Percentiles rank a stretch among this genome's conserved stretches.
Evolutionary conservation across 768 basidiomycete genomes (phyloP).

Genomic region (Fomitopsis pulvina): DNA sequence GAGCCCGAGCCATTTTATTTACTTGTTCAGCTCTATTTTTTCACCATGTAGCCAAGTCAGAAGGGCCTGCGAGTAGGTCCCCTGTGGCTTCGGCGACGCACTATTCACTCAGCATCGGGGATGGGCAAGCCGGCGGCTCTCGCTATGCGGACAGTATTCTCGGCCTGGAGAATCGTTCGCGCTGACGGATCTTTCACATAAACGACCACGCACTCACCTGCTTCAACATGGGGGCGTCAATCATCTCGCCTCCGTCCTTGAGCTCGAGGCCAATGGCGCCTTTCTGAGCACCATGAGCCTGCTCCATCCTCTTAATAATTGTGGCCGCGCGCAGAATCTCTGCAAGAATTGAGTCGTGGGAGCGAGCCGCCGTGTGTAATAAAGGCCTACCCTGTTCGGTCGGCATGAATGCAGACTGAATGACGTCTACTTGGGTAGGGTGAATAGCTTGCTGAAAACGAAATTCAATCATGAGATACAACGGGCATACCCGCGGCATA

Average conservation of each 20-base stretch:
- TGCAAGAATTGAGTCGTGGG: slow-evolving; percentile 19
- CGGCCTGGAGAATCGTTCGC: slow-evolving; percentile 28
- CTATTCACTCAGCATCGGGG: slow-evolving; percentile 31
- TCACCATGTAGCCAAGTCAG: too few species aligned
- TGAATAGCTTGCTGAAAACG: slow-evolving; percentile 84
- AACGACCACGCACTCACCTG: slow-evolving; percentile 39
- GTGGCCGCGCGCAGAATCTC: slow-evolving; percentile 74
- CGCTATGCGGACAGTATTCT: slow-evolving; percentile 47
- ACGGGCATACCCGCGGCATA: neutral
- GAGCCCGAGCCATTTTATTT: too few species aligned
- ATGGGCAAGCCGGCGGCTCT: slow-evolving; percentile 48
- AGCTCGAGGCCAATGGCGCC: slow-evolving; percentile 74
- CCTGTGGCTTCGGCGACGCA: too few species aligned
- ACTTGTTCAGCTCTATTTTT: too few species aligned
- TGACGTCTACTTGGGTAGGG: slow-evolving; percentile 71
- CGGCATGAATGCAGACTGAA: slow-evolving; percentile 77
- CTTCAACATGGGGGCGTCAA: slow-evolving; percentile 88
- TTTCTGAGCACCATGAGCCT: slow-evolving; percentile 40
- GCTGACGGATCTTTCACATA: slow-evolving; percentile 5
- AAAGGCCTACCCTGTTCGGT: slow-evolving; percentile 47
- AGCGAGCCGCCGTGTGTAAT: neutral
- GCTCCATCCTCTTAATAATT: slow-evolving; percentile 61
- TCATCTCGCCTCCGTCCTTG: slow-evolving; percentile 61
- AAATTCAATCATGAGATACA: neutral
- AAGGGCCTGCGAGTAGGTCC: too few species aligned